Percentiles rank a stretch among this genome's conserved stretches.
phyloP scores from a whole-genome alignment of 2,329 filamentous ascomycete genomes.

The Fusarium virguliforme region DNA sequence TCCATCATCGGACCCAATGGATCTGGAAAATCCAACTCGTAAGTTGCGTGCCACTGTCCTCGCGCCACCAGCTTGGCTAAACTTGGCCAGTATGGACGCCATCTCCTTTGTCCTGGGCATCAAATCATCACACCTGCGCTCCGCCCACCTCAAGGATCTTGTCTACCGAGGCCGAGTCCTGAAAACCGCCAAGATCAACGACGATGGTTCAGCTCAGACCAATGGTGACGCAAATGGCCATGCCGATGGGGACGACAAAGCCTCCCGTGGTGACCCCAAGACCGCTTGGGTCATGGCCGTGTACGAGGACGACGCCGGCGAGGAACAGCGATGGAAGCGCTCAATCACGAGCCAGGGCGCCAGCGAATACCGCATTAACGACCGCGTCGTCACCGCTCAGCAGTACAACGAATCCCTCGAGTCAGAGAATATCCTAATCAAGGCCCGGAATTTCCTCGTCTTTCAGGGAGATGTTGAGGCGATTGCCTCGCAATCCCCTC shows the following conservation, averaged over 20 bases:
- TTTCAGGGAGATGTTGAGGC: constrained; percentile 99
- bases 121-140: constrained; percentile 97
- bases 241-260: constrained; percentile 73
- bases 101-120: constrained; percentile 99
- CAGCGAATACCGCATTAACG: constrained; percentile 98
- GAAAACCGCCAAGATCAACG: constrained; percentile 92
- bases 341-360: constrained; percentile 89
- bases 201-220: constrained; percentile 82
- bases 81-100: constrained; percentile 86
- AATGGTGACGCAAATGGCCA: constrained; percentile 76
- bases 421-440: constrained; percentile 96
- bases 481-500: constrained; percentile 94
- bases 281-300: constrained; percentile 99
- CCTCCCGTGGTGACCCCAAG: constrained; percentile 87
- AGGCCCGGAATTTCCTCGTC: constrained; percentile 96
- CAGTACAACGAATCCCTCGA: constrained; percentile 96
- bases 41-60: constrained; percentile 56
- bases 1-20: constrained; percentile 99
- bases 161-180: constrained; percentile 96
- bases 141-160: constrained; percentile 91
- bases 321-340: constrained; percentile 96
- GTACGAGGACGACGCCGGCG: constrained; percentile 96
- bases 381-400: constrained; percentile 87
- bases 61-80: constrained; percentile 19
- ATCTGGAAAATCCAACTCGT: constrained; percentile 99